phyloP scores from a whole-genome alignment of 768 basidiomycete genomes.

The Rhizopogon roseolus region DNA sequence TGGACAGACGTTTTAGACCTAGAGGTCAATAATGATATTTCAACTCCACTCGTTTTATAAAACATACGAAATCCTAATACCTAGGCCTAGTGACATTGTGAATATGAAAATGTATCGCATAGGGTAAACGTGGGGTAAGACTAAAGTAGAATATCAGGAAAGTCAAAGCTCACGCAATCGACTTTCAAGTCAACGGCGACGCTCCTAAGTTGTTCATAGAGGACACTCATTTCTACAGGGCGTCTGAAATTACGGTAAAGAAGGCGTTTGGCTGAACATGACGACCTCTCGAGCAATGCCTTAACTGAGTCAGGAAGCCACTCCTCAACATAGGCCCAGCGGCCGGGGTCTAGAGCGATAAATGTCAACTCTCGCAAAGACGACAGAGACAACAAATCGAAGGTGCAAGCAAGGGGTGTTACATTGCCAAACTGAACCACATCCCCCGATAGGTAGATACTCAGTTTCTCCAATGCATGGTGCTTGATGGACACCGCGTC shows the following conservation, averaged over 20 bases:
- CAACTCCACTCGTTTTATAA: slow-evolving; percentile 1
- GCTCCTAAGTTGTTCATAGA: not conserved
- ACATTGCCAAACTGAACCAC: slow-evolving; percentile 17
- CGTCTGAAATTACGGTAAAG: not conserved
- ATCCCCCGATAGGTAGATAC: slow-evolving; percentile 18
- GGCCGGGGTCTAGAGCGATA: not conserved
- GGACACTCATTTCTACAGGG: not conserved
- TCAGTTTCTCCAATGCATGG: slow-evolving; percentile 3
- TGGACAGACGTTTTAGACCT: not conserved
- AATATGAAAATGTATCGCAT: not conserved
- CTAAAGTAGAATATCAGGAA: not conserved
- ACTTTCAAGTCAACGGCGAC: not conserved
- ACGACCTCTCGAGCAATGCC: not conserved
- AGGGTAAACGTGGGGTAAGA: not conserved
- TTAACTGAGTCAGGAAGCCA: slow-evolving; percentile 12
- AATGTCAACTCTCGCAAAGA: slow-evolving; percentile 12
- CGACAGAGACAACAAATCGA: slow-evolving; percentile 18
- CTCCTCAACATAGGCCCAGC: not conserved
- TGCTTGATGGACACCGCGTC: slow-evolving; percentile 5
- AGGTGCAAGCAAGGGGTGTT: slow-evolving; percentile 9
- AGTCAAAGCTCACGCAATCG: not conserved
- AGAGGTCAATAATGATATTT: not conserved
- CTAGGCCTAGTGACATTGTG: not conserved
- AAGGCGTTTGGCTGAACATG: not conserved
- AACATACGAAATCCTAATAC: not conserved